A percentile compares a stretch with the other conserved stretches of the same genome.
phyloP scores from a whole-genome alignment of 2,329 filamentous ascomycete species.

The Phyllosticta capitalensis region DNA sequence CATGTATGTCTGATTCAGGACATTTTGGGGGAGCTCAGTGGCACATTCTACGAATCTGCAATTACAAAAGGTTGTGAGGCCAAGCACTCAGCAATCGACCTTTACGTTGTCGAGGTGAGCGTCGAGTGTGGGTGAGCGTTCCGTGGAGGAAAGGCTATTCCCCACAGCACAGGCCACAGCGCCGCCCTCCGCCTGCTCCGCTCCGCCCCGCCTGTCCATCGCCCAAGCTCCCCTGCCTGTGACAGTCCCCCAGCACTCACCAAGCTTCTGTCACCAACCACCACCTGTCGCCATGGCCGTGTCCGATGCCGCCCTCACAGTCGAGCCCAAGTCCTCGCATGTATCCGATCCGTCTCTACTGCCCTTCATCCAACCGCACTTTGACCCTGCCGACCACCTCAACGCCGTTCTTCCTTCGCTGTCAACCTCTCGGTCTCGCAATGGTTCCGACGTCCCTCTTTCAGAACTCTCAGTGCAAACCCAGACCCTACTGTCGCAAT shows the following conservation, averaged over 20 bases:
- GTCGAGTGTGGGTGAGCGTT: too few relatives aligned
- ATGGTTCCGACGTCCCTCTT: constrained; percentile 47
- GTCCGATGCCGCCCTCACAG: neutral
- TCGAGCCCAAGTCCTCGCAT: constrained; percentile 36
- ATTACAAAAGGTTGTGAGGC: too few relatives aligned
- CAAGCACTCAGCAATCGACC: too few relatives aligned
- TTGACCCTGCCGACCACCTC: constrained; percentile 78
- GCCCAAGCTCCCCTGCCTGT: neutral
- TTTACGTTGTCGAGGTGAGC: too few relatives aligned
- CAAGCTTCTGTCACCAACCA: neutral
- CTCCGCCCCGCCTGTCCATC: neutral
- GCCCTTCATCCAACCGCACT: constrained; percentile 65
- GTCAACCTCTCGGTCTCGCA: constrained; percentile 34
- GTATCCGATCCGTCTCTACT: constrained; percentile 62
- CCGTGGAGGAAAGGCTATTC: too few relatives aligned
- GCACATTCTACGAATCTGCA: too few relatives aligned
- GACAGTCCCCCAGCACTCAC: neutral
- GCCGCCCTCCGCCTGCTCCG: neutral
- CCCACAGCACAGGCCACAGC: too few relatives aligned
- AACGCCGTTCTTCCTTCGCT: constrained; percentile 69
- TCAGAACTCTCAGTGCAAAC: constrained; percentile 72
- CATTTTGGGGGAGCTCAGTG: too few relatives aligned
- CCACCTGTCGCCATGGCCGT: neutral
- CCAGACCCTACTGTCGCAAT: constrained; percentile 73
- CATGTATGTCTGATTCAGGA: too few relatives aligned